phyloP scores from a whole-genome alignment of 1,284 basidiomycete species.

The Fistulina hepatica region DNA sequence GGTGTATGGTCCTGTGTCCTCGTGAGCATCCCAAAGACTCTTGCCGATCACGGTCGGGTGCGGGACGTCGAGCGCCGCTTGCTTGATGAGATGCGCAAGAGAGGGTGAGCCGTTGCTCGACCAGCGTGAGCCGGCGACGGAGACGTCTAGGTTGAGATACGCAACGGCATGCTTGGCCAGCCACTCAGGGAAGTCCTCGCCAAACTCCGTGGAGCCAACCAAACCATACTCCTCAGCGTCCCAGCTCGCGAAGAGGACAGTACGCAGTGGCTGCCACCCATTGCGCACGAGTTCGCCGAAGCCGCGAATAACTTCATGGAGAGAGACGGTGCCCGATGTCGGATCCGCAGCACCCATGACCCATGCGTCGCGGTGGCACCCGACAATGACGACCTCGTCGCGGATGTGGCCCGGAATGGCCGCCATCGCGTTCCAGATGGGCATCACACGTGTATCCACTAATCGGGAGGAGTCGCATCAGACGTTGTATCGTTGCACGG shows the following conservation, averaged over 20 bases:
- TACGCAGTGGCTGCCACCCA: conserved; percentile 77
- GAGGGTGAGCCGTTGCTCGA: conserved; percentile 43
- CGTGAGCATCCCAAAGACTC: conserved; percentile 9
- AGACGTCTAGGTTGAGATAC: conserved; percentile 69
- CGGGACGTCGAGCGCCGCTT: conserved; percentile 44
- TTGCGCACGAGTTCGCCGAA: conserved; percentile 51
- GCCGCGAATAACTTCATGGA: conserved; percentile 65
- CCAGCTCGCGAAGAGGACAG: conserved; percentile 46
- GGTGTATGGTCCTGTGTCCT: conserved; percentile 8
- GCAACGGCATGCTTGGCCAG: conserved; percentile 58
- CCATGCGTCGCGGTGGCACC: conserved; percentile 57
- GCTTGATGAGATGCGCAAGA: conserved; percentile 52
- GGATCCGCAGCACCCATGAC: conserved; percentile 70
- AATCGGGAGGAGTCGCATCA: conserved; percentile 8
- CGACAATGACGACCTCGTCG: conserved; percentile 66
- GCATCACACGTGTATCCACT: conserved; percentile 73
- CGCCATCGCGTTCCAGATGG: conserved; percentile 81
- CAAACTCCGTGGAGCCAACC: conserved; percentile 73
- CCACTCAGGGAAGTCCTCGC: conserved; percentile 73
- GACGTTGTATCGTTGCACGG: not conserved
- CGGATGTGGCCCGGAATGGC: conserved; percentile 65
- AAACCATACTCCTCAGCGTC: conserved; percentile 73
- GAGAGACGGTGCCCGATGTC: conserved; percentile 65
- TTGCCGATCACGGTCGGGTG: conserved; percentile 33
- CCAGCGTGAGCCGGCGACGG: conserved; percentile 43